phyloP scores from a whole-genome alignment of 1,284 basidiomycete species.

The Quambalaria eucalypti region DNA sequence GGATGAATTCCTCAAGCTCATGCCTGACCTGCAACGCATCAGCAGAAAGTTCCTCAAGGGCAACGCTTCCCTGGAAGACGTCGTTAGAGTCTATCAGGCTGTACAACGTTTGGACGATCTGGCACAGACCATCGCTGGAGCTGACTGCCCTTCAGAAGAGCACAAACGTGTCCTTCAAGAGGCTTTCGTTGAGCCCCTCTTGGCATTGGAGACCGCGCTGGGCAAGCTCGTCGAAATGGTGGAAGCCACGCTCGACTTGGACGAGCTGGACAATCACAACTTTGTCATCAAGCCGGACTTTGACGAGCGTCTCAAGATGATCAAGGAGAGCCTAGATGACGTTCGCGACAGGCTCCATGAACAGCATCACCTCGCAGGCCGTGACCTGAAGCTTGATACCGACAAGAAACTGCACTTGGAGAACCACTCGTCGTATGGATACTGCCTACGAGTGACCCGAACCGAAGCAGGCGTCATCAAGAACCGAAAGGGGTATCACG shows the following conservation, averaged over 20 bases:
- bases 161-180: constrained; percentile 13
- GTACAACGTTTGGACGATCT: constrained; percentile 63
- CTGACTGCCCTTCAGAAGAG: constrained; percentile 21
- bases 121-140: constrained; percentile 54
- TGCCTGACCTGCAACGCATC: constrained; percentile 90
- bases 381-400: constrained; percentile 71
- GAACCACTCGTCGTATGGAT: constrained; percentile 80
- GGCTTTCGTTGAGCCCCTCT: constrained; percentile 30
- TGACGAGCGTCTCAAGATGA: constrained; percentile 63
- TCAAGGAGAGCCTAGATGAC: constrained; percentile 62
- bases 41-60: constrained; percentile 84
- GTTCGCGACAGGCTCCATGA: constrained; percentile 73
- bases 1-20: constrained; percentile 75
- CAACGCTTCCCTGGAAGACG: constrained; percentile 79
- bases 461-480: constrained; percentile 35
- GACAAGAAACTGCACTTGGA: constrained; percentile 96
- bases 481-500: constrained; percentile 65
- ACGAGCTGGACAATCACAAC: constrained; percentile 71
- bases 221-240: constrained; percentile 79
- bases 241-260: constrained; percentile 85
- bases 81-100: constrained; percentile 83
- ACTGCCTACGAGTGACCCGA: constrained; percentile 77
- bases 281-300: constrained; percentile 90
- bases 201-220: constrained; percentile 16
- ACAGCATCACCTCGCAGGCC: constrained; percentile 67